Base-by-base conservation (phyloP, 352 stramenopile genomes). In the Elongisporangium anandrum region DNA sequence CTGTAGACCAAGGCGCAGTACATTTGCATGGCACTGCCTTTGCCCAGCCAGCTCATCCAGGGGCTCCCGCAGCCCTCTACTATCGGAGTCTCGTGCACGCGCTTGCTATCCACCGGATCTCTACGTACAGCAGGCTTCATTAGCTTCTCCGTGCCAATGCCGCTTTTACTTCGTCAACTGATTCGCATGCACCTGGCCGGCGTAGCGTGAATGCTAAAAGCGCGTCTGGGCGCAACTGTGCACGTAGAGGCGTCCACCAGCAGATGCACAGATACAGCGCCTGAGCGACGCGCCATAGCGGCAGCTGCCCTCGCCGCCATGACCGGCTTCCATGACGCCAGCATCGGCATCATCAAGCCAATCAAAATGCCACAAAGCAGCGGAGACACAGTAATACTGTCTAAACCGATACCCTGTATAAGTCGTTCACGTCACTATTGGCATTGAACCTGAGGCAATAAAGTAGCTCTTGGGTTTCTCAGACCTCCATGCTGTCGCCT, bases 1-100 rank as follows among this genome's bases (percentile, higher is more conserved):
- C 72, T 81, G 38, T 88, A 69, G 39, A 92, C 63, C 56, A 92
- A 47, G 5, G 78, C 68, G 56, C 79, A 90, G 66, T 90, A 92
- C 79, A 92, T 90, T 50, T 92, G 82, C 60, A 73, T 83, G 41
- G 77, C 71, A 38, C 72, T 88, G 50, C 72, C 80, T 7, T 65
- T 66, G 19, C 82, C 80, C 50, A 92, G 66, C 78, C 76, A 90
- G 23, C 63, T 63, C 76, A 90, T 85, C 49, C 81, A 54, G 15
- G 61, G 52, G 21, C 64, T 70, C 0, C 83, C 80, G 20, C 77
- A 82, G 57, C 82, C 71, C 57, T 71, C 59, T 38, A 84, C 82
- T 22, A 92, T 64, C 1, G 63, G 52, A 10, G 76, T 81, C 62
- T 90, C 82, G 49, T 82, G 68, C 39, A 87, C 60, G 22, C 79